A percentile compares a stretch with the other conserved stretches of the same genome.
phyloP scores from a whole-genome alignment of 768 basidiomycete species.

The Leccinum rimulosum region DNA sequence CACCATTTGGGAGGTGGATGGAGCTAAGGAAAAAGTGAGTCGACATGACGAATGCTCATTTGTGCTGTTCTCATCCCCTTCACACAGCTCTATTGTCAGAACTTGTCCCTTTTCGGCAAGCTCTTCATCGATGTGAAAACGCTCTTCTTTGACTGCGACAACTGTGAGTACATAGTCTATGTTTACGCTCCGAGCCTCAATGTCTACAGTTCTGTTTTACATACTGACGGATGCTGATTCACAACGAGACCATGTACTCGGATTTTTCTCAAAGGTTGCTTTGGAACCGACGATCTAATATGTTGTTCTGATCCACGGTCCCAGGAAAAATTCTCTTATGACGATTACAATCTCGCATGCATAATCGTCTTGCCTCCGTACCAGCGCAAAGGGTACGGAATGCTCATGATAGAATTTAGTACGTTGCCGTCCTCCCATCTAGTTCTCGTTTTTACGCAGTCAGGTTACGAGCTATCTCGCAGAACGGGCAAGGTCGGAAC shows the following conservation, averaged over 20 bases:
- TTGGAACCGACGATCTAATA: not conserved
- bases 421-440: constrained; percentile 29
- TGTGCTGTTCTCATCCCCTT: not conserved
- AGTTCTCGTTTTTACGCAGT: not conserved
- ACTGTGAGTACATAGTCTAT: constrained; percentile 51
- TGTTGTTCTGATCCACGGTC: not conserved
- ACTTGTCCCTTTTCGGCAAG: constrained; percentile 93
- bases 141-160: constrained; percentile 85
- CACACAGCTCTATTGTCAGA: constrained; percentile 89
- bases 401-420: constrained; percentile 99
- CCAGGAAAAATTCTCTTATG: constrained; percentile 92
- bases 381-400: constrained; percentile 87
- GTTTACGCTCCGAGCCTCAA: not conserved
- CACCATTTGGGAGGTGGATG: constrained; percentile 95
- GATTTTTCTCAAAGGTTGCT: constrained; percentile 63
- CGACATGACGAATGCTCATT: not conserved
- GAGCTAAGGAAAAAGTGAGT: constrained; percentile 75
- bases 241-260: constrained; percentile 75
- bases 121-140: constrained; percentile 99
- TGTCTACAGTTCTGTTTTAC: constrained; percentile 73
- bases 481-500: constrained; percentile 79
- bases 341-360: constrained; percentile 96
- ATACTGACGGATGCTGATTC: constrained; percentile 84
- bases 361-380: constrained; percentile 95
- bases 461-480: constrained; percentile 92